Evolutionary conservation across 2,329 filamentous ascomycete genomes (phyloP).

Genomic region (Helminthosporium solani): DNA sequence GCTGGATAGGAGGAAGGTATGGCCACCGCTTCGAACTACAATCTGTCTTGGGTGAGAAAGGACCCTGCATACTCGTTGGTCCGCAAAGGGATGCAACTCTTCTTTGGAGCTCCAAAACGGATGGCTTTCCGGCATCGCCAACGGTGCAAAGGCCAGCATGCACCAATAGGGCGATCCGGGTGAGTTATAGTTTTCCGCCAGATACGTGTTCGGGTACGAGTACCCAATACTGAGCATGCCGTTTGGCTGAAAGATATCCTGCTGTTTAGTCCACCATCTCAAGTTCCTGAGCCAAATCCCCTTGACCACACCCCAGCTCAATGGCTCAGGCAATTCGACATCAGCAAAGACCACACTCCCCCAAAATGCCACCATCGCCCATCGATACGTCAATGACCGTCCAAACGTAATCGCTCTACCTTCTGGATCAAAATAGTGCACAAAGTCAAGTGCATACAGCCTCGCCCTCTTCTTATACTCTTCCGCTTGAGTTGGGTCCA

Average conservation of each 20-base stretch:
- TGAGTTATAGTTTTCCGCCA: constrained; percentile 83
- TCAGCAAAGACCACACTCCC: constrained; percentile 73
- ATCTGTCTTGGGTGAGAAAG: constrained; percentile 73
- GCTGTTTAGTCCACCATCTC: constrained; percentile 76
- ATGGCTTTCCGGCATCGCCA: constrained; percentile 68
- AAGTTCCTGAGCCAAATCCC: constrained; percentile 72
- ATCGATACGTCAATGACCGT: constrained; percentile 76
- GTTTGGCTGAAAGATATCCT: constrained; percentile 71
- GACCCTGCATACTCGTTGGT: constrained; percentile 60
- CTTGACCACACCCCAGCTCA: constrained; percentile 79
- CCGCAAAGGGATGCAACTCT: constrained; percentile 57
- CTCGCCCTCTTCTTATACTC: constrained; percentile 70
- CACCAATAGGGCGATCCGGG: constrained; percentile 75
- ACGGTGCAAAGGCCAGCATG: constrained; percentile 72
- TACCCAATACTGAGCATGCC: constrained; percentile 77
- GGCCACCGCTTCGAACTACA: constrained; percentile 67
- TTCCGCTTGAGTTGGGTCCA: constrained; percentile 63
- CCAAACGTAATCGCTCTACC: constrained; percentile 75
- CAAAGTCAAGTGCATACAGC: constrained; percentile 67
- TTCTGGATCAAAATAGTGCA: constrained; percentile 73
- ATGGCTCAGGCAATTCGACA: constrained; percentile 68
- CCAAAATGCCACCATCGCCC: constrained; percentile 85
- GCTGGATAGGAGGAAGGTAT: constrained; percentile 69
- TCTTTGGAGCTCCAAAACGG: constrained; percentile 74
- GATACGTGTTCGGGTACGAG: constrained; percentile 76